Evolutionary conservation across 768 basidiomycete genomes (phyloP).

Genomic region (Hydnomerulius pinastri): DNA sequence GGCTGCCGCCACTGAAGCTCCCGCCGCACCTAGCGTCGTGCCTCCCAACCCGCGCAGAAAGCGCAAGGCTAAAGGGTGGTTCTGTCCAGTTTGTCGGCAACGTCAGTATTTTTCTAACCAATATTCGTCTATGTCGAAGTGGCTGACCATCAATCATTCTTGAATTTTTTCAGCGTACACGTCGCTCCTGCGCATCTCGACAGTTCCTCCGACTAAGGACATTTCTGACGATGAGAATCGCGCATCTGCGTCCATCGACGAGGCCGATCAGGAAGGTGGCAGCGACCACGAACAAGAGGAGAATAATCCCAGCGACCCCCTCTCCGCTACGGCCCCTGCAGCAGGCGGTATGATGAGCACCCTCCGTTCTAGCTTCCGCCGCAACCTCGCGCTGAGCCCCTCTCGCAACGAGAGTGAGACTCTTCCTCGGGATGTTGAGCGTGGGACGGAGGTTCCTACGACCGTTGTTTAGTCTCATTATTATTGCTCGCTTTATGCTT

Average conservation of each 20-base stretch:
- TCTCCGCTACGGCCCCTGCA: constrained; percentile 1
- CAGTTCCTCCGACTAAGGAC: constrained; percentile 54
- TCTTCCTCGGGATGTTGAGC: constrained; percentile 33
- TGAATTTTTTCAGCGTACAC: constrained; percentile 66
- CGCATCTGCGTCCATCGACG: constrained; percentile 27
- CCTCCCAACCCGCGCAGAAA: constrained; percentile 64
- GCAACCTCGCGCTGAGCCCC: constrained; percentile 18
- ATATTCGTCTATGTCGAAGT: background rate
- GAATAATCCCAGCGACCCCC: constrained; percentile 14
- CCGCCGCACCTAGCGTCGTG: constrained; percentile 19
- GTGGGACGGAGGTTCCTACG: constrained; percentile 10
- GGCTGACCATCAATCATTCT: constrained; percentile 1
- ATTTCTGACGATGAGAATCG: constrained; percentile 33
- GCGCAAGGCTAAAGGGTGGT: constrained; percentile 96
- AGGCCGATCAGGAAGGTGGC: constrained; percentile 18
- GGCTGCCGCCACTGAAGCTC: constrained; percentile 13
- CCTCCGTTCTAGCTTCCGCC: constrained; percentile 29
- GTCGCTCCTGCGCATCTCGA: constrained; percentile 81
- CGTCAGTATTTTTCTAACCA: constrained; percentile 53
- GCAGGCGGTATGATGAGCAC: constrained; percentile 23
- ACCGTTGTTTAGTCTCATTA: background rate
- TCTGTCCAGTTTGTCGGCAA: constrained; percentile 94
- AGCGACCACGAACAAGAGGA: constrained; percentile 19
- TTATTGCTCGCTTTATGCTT: background rate
- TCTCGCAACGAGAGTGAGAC: constrained; percentile 22